Evolutionary conservation across 2,329 filamentous ascomycete genomes (phyloP), one percentile per base, ranked within the genome.

Genomic region (Cercospora citrullina): DNA sequence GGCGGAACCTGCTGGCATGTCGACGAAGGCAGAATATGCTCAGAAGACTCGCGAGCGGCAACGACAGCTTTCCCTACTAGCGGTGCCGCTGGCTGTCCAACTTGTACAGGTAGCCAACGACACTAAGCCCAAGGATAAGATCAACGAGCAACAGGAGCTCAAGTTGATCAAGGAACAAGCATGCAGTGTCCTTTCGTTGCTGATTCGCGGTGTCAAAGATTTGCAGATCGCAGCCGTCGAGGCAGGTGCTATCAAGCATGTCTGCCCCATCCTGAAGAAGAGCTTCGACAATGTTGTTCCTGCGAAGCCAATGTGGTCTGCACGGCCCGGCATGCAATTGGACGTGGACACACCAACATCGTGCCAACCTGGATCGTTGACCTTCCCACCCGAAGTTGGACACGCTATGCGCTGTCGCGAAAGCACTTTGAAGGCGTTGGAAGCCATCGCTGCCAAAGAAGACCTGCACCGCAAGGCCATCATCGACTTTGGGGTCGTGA

Each of bases 201-300:
- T 98, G 45, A 88, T 97, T 18, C 88, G 89, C 28, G 92, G 95
- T 75, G 93, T 90, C 77, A 88, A 91, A 68, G 85, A 87, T 67
- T 84, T 98, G 63, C 94, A 98, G 79, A 91, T 90, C 74, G 89
- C 92, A 42, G 93, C 93, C 0, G 90, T 90, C 53, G 92, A 97
- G 68, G 87, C 87, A 57, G 84, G 83, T 64, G 86, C 87, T 10
- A 84, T 91, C 63, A 86, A 86, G 63, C 84, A 85, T 63, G 81
- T 92, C 16, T 86, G 89, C 14, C 84, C 87, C 64, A 83, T 90
- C 67, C 79, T 92, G 23, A 91, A 90, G 75, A 84, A 86, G 74
- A 87, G 88, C 0, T 91, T 90, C 73, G 89, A 91, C 69, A 84
- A 85, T 9, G 80, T 87, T 4, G 75, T 82, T 1, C 82, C 86